phyloP scores from a whole-genome alignment of 306 rosid species.

The Arachis stenosperma region DNA sequence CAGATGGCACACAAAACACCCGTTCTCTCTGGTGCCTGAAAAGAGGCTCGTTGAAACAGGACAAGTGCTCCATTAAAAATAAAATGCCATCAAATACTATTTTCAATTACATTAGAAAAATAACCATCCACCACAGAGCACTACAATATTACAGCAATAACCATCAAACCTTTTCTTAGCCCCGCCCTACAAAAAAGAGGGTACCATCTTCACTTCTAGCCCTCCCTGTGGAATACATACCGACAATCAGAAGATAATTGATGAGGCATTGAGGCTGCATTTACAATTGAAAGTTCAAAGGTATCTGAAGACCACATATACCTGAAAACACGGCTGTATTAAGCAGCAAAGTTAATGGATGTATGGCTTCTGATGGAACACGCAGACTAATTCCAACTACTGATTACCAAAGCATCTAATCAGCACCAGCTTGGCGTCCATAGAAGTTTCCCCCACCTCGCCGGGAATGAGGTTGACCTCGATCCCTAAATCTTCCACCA shows the following conservation, averaged over 20 bases:
- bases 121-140: constrained; percentile 43
- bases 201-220: constrained; percentile 40
- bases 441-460: constrained; percentile 74
- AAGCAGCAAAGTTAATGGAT: constrained; percentile 33
- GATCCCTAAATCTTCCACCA: constrained; percentile 70
- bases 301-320: constrained; percentile 32
- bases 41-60: constrained; percentile 38
- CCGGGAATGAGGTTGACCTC: constrained; percentile 70
- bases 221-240: constrained; percentile 47
- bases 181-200: constrained; percentile 39
- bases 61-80: constrained; percentile 47
- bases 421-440: constrained; percentile 60
- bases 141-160: constrained; percentile 35
- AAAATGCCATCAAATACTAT: constrained; percentile 55
- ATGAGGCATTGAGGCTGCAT: constrained; percentile 1
- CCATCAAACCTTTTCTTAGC: constrained; percentile 43
- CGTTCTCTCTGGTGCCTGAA: constrained; percentile 3
- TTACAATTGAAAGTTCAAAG: constrained; percentile 34
- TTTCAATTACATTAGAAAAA: constrained; percentile 51
- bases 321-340: constrained; percentile 46
- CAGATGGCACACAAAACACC: constrained; percentile 8
- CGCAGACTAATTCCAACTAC: constrained; percentile 31
- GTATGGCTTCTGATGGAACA: constrained; percentile 43
- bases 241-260: constrained; percentile 41
- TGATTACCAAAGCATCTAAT: constrained; percentile 52